Conservation (phyloP, 2,329 filamentous ascomycete species). For the Fusarium guadeloupense region DNA sequence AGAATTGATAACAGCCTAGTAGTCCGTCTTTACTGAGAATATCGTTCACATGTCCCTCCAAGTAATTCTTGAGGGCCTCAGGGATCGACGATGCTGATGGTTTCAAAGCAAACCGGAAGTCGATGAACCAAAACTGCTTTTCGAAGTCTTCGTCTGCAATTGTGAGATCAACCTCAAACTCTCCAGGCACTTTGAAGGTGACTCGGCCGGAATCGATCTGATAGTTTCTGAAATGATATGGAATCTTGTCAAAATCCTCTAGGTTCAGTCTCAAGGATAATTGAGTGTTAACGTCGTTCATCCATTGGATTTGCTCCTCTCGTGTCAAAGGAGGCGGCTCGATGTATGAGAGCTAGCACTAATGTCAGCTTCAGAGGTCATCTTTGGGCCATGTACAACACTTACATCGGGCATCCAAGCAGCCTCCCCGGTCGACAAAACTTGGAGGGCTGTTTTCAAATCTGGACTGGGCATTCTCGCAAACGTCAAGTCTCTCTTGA, state of each 20-base stretch:
- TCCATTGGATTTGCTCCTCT: constrained; percentile 75
- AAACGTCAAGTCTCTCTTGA: constrained; percentile 76
- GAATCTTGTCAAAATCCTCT: constrained; percentile 80
- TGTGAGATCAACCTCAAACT: constrained; percentile 94
- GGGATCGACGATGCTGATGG: constrained; percentile 72
- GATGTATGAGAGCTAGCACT: constrained; percentile 75
- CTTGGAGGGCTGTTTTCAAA: constrained; percentile 85
- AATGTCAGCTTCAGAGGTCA: constrained; percentile 46
- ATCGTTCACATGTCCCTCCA: constrained; percentile 79
- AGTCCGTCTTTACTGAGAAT: constrained; percentile 76
- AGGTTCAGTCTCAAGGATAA: constrained; percentile 85
- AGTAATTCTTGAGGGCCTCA: constrained; percentile 67
- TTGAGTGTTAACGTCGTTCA: constrained; percentile 84
- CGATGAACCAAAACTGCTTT: constrained; percentile 93
- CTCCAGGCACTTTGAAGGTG: constrained; percentile 82
- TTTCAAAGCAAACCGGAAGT: constrained; percentile 84
- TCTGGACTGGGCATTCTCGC: constrained; percentile 90
- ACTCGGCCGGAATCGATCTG: constrained; percentile 85
- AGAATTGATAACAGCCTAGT: constrained; percentile 80
- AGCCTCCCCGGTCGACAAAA: constrained; percentile 80
- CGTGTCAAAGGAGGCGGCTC: constrained; percentile 75
- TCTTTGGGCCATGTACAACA: constrained; percentile 24
- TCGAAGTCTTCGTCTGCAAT: constrained; percentile 85
- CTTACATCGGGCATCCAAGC: constrained; percentile 81
- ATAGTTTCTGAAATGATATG: constrained; percentile 80